A percentile compares a stretch with the other conserved stretches of the same genome.
phyloP scores from a whole-genome alignment of 345 rosid species.

The Limnanthes douglasii region DNA sequence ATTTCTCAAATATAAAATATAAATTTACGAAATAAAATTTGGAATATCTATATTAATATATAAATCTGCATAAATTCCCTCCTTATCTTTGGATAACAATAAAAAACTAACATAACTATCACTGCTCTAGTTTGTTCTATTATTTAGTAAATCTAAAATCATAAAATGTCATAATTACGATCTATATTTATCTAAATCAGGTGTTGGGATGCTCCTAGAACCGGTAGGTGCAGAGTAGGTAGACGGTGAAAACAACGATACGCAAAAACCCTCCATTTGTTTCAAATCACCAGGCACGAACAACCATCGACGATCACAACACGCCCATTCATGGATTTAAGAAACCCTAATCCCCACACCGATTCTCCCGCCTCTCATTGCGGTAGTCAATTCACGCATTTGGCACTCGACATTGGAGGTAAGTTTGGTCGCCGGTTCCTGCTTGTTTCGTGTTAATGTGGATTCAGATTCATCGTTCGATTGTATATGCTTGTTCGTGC shows the following conservation, averaged over 20 bases:
- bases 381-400: conserved; percentile 36
- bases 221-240: conserved; percentile 16
- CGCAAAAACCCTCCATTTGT: no score
- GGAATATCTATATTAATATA: no score
- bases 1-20: no score
- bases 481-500: neutral
- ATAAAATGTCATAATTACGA: no score
- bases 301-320: neutral
- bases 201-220: no score
- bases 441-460: neutral
- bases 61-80: no score
- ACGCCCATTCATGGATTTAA: conserved; percentile 15
- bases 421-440: conserved; percentile 2
- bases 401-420: conserved; percentile 95
- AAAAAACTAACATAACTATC: no score
- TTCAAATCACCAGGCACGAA: neutral
- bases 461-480: neutral
- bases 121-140: no score
- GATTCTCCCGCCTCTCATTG: conserved; percentile 3
- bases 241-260: conserved; percentile 9
- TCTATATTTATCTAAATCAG: no score
- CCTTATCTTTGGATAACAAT: no score
- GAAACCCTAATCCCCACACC: neutral
- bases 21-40: no score
- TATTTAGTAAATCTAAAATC: no score